Evolutionary conservation across 2,329 filamentous ascomycete genomes (phyloP), one percentile per base, ranked within the genome.

Genomic region (Epicoccum sorghinum): DNA sequence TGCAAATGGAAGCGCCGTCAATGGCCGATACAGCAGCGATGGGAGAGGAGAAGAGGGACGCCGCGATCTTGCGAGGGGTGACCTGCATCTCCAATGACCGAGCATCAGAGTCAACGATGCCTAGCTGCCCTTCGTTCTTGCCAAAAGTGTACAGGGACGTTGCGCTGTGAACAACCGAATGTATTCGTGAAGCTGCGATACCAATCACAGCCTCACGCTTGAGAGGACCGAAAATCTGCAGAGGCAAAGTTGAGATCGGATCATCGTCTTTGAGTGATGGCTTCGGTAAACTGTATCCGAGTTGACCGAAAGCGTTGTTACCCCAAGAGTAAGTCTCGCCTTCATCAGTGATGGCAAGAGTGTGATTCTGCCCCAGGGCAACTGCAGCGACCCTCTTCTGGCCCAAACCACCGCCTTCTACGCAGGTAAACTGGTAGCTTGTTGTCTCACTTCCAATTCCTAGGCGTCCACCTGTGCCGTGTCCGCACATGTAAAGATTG

Each of bases 281-380:
- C 58, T 81, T 81, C 1, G 92, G 91, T 13, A 96, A 79, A 14
- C 83, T 78, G 71, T 96, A 98, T 4, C 95, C 95, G 12, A 99
- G 82, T 71, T 98, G 93, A 1, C 89, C 91, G 69, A 86, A 88
- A 7, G 83, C 86, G 66, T 97, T 98, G 61, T 89, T 90, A 7
- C 95, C 95, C 95, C 95, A 99, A 1, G 91, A 95, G 80, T 91
- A 96, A 5, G 96, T 85, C 62, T 96, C 91, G n/a, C 95, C 93
- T 47, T 87, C 83, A n/a, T 87, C 87, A 3, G 90, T 89, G 5
- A 98, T 80, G 1, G 91, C 93, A 71, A 99, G 81, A 3, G 89
- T 90, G 71, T 99, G 95, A 62, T 96, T 95, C 69, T 96, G 91
- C 0, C 95, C 95, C 3, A 99, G 81, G 1, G 92, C 91, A 41